Base-by-base conservation (phyloP, 495 filamentous ascomycete species). In the Hyaloscypha variabilis region DNA sequence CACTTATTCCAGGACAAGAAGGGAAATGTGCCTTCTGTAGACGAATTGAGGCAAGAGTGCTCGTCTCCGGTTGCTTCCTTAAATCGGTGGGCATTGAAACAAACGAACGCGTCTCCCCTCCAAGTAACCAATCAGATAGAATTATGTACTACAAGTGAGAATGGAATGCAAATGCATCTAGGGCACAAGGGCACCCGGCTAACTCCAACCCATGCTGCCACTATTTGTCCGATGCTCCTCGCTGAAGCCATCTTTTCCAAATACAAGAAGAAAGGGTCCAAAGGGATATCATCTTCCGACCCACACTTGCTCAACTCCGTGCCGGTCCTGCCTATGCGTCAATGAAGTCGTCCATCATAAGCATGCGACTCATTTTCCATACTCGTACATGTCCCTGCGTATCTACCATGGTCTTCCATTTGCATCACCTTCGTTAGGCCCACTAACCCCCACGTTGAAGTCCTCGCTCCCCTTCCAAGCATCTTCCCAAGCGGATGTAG, bases 361-460 rank as follows among this genome's bases (percentile, higher is more conserved):
- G 39, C 39, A 17, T 3, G 17, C 17, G 17, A 17, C 39, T 17
- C 39, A 46, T 46, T 19, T 46, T 46, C 6, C 39, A 34, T 46
- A 46, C 17, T 46, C 39, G 19, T 46, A 46, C 39, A 46, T 46
- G 11, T 17, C 17, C 13, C 39, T 46, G 39, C 39, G 8, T 17
- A 19, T 54, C 26, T 62, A 57, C 64, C 64, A 66, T 26, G 1
- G 49, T 30, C 13, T 29, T 6, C 64, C 64, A 56, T 66, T 66
- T 8, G 64, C 58, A 58, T 66, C 58, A 2, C 57, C 19, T 0
- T n/a, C 25, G 3, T 13, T 24, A 24, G 31, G 31, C 31, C 28
- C 36, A n/a, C 2, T 34, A 13, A 13, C 31, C 31, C 54, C 19
- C 6, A 14, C 28, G 0, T n/a, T 26, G 13, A 19, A 17, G 4